Conservation (phyloP, 805 yeast species). For the Kodamaea kaohsiungensis region DNA sequence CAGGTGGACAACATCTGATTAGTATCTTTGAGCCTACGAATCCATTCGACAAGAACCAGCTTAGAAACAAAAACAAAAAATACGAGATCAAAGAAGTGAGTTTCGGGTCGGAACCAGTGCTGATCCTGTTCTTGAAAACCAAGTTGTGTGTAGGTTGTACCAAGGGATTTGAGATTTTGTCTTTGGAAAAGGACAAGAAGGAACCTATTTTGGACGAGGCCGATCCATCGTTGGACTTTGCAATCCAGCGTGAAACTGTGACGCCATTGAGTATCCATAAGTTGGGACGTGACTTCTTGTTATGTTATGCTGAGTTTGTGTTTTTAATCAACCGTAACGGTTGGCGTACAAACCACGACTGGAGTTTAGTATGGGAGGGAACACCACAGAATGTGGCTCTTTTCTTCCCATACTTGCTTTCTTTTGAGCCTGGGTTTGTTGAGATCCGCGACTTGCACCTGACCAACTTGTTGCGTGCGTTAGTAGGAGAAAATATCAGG, state of each 20-base stretch:
- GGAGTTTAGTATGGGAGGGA: constrained; percentile 98
- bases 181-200: constrained; percentile 77
- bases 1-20: constrained; percentile 76
- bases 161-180: constrained; percentile 93
- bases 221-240: constrained; percentile 94
- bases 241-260: constrained; percentile 70
- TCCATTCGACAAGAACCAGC: constrained; percentile 56
- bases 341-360: constrained; percentile 91
- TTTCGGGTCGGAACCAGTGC: constrained; percentile 87
- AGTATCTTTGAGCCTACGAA: constrained; percentile 88
- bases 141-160: constrained; percentile 94
- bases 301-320: constrained; percentile 90
- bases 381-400: constrained; percentile 88
- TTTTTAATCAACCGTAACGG: constrained; percentile 94
- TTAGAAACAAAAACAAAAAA: constrained; percentile 59
- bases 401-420: constrained; percentile 89
- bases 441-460: constrained; percentile 91
- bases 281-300: constrained; percentile 76
- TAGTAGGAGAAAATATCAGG: constrained; percentile 88
- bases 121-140: constrained; percentile 85
- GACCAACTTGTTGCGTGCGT: constrained; percentile 82
- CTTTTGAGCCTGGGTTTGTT: constrained; percentile 87
- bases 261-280: constrained; percentile 92
- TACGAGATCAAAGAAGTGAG: constrained; percentile 71
- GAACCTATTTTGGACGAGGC: constrained; percentile 97